Conservation (phyloP, 2,329 filamentous ascomycete species). For the Fusarium clavum region DNA sequence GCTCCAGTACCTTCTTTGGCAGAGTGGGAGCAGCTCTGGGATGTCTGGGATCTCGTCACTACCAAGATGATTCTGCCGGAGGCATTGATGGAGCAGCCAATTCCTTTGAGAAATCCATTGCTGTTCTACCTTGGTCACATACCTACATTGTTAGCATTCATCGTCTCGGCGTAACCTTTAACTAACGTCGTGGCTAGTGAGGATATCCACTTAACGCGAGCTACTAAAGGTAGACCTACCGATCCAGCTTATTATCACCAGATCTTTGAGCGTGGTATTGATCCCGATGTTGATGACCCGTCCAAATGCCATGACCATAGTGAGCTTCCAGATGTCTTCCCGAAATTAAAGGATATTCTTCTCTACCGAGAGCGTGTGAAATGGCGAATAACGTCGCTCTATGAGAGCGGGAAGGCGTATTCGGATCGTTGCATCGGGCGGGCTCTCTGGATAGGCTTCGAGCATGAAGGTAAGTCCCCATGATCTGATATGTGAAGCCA, state of each 20-base stretch:
- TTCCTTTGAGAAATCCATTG: conserved; percentile 27
- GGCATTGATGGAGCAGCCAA: conserved; percentile 31
- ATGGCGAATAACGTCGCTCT: conserved; percentile 4
- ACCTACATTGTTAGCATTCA: conserved; percentile 22
- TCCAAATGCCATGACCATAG: conserved; percentile 31
- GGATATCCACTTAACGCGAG: conserved; percentile 26
- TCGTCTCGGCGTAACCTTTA: rapidly evolving
- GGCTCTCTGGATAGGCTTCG: conserved; percentile 35
- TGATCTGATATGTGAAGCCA: background rate
- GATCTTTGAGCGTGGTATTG: conserved; percentile 23
- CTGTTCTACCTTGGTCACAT: conserved; percentile 32
- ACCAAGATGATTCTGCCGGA: conserved; percentile 13
- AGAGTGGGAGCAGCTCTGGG: conserved; percentile 36
- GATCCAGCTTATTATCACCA: conserved; percentile 15
- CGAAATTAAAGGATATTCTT: conserved; percentile 16
- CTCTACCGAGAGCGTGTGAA: conserved; percentile 25
- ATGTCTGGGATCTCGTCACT: conserved; percentile 31
- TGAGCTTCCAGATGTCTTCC: conserved; percentile 25
- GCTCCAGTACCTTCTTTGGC: conserved; percentile 20
- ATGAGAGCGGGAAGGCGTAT: background rate
- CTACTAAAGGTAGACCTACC: background rate
- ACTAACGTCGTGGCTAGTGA: background rate
- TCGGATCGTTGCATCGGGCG: conserved; percentile 10
- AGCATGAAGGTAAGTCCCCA: conserved; percentile 18
- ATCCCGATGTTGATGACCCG: conserved; percentile 26